Conservation (phyloP, 139 green algal genomes). For the Asterochloris sp. region DNA sequence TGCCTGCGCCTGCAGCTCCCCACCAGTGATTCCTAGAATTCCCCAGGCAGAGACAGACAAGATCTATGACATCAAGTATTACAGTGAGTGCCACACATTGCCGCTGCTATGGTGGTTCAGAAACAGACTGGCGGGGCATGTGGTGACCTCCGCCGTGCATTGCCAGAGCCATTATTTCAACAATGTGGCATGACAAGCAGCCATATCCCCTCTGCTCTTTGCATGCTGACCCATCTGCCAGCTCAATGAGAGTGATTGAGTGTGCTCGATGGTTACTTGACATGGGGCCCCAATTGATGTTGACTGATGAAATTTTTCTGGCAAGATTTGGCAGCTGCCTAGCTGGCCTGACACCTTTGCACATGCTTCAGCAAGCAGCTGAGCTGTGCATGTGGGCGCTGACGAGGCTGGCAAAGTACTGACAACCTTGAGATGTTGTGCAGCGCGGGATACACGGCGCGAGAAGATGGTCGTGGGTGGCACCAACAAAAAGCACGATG, state of each 20-base stretch:
- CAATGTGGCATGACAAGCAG: background rate
- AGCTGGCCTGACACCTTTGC: too few relatives aligned
- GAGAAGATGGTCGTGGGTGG: slow-evolving; percentile 37
- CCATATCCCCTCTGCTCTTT: too few relatives aligned
- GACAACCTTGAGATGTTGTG: background rate
- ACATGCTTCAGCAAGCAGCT: background rate
- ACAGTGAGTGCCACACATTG: slow-evolving; percentile 29
- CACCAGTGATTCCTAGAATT: slow-evolving; percentile 50
- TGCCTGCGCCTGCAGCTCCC: slow-evolving; percentile 40
- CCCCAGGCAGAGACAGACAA: slow-evolving; percentile 50
- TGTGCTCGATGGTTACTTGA: background rate
- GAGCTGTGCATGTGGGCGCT: background rate
- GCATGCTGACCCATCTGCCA: background rate
- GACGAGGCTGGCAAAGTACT: background rate
- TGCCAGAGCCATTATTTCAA: background rate
- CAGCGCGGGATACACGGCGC: slow-evolving; percentile 40
- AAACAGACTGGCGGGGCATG: background rate
- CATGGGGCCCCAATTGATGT: background rate
- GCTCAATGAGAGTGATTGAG: background rate
- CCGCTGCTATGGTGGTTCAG: background rate
- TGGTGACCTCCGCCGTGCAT: background rate
- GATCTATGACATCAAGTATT: slow-evolving; percentile 82
- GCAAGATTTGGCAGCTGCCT: background rate
- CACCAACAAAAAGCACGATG: slow-evolving; percentile 34
- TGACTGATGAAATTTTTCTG: background rate